phyloP scores from a whole-genome alignment of 1,139 yeast genomes.

The Scheffersomyces stambukii region DNA sequence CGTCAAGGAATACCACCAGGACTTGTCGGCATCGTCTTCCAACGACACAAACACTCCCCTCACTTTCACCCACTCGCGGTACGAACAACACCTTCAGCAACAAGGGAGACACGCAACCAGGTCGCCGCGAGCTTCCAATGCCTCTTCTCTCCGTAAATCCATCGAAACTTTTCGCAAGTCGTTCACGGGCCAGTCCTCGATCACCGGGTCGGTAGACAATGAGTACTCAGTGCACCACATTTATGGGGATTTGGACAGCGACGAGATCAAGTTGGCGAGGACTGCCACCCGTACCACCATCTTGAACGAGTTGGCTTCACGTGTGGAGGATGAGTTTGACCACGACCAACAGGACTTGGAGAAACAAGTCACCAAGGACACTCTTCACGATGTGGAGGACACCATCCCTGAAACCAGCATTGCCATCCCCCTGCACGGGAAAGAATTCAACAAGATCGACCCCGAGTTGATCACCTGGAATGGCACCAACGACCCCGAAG shows the following conservation, averaged over 20 bases:
- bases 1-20: conserved; percentile 8
- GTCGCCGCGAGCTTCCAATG: too few relatives aligned
- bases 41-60: conserved; percentile 11
- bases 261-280: conserved; percentile 30
- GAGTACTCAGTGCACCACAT: conserved; percentile 28
- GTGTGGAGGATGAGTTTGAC: conserved; percentile 13
- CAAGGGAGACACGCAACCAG: conserved; percentile 2
- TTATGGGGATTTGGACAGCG: conserved; percentile 29
- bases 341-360: conserved; percentile 6
- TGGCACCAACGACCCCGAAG: conserved; percentile 32
- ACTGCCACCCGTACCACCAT: conserved; percentile 36
- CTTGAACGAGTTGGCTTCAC: conserved; percentile 27
- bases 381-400: conserved; percentile 6
- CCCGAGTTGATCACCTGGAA: conserved; percentile 44
- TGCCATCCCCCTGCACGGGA: conserved; percentile 32
- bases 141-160: conserved; percentile 7
- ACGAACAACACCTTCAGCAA: conserved; percentile 5
- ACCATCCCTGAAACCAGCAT: conserved; percentile 20
- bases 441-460: conserved; percentile 34
- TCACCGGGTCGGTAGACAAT: background rate
- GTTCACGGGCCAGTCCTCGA: conserved; percentile 8
- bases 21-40: conserved; percentile 7
- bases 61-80: conserved; percentile 13
- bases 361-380: conserved; percentile 4
- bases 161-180: conserved; percentile 13